Base-by-base conservation (phyloP, 805 yeast species). In the Monosporozyma yasuniensis region DNA sequence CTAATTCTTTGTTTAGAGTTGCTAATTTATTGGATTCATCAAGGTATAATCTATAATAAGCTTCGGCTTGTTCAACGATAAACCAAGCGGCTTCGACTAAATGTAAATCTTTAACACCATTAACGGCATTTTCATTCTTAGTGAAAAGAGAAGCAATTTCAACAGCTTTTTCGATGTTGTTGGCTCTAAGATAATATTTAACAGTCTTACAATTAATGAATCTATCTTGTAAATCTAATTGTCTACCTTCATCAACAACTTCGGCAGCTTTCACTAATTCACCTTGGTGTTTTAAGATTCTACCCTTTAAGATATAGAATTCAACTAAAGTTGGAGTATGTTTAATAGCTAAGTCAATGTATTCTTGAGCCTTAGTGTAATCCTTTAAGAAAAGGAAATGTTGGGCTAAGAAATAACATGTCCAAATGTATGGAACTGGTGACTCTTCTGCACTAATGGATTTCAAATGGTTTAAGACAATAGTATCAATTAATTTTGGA, bases 61-160 rank as follows among this genome's bases (percentile, higher is more conserved):
- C 83, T 61, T 86, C 95, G 1, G 93, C 97, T 64, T 84, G 81
- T 63, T 88, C 96, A 16, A 77, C 68, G 54, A 93, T 69, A 54
- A 88, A 87, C 96, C 97, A 89, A 47, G 82, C 77, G n/a, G 84
- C 90, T 69, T 93, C 97, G 83, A 93, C 84, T 30, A 78, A 74
- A 61, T 87, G 95, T 58, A 91, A 72, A 63, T 93, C 97, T 56
- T 80, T 81, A 43, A 91, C 78, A 6, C 96, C 97, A 57, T 85
- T 86, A n/a, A 78, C 77, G 2, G 80, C 73, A n/a, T 77, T 80
- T 43, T 87, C 96, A 57, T 86, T 88, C 61, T 84, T 84, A 18
- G 97, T 88, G 73, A 93, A 93, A 50, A 87, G 67, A 2, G 91
- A 80, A 16, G 87, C 83, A 27, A 79, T 70, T 47, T 79, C 81